phyloP scores from a whole-genome alignment of 169 alveolate genomes.

The Perkinsus olseni region DNA sequence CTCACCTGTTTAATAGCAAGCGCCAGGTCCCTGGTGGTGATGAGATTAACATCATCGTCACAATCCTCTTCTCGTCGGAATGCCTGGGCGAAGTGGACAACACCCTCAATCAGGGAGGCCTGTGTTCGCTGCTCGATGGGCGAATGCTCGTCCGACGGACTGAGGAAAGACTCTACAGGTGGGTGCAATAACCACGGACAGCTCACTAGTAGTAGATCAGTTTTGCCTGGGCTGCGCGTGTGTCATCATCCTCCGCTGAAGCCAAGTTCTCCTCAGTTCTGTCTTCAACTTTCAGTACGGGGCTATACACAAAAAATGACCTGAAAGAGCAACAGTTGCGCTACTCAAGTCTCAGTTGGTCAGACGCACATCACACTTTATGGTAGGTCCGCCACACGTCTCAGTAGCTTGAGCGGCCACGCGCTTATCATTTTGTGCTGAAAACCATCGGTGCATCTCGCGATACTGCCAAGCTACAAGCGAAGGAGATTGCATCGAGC shows the following conservation, averaged over 20 bases:
- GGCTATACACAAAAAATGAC: background rate
- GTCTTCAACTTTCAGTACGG: background rate
- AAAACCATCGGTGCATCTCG: background rate
- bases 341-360: background rate
- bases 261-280: background rate
- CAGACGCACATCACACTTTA: background rate
- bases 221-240: background rate
- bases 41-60: background rate
- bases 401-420: background rate
- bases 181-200: background rate
- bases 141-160: background rate
- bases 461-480: background rate
- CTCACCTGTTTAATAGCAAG: background rate
- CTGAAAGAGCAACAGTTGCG: background rate
- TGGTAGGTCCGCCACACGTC: background rate
- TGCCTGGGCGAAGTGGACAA: background rate
- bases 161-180: background rate
- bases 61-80: background rate
- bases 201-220: background rate
- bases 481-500: no score
- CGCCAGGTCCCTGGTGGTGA: background rate
- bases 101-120: background rate
- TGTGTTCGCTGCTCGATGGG: background rate
- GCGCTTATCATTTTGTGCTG: background rate
- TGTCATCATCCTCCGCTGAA: background rate